Base-by-base conservation (phyloP, 2,329 filamentous ascomycete species). In the Trichophyton verrucosum region DNA sequence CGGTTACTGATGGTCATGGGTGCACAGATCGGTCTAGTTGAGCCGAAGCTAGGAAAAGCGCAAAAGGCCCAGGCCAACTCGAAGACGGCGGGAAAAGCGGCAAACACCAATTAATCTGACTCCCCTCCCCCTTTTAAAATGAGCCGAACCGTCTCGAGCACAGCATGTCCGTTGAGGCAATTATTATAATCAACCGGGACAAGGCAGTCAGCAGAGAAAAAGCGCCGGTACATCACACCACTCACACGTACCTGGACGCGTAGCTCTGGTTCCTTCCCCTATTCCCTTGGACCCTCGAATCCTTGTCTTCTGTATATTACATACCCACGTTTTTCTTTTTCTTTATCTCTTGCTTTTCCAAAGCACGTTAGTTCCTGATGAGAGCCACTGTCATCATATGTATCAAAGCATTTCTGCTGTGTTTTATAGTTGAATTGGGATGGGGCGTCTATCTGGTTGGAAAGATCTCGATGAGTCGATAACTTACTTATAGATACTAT, bases 1-100 rank as follows among this genome's bases (percentile, higher is more conserved):
- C 17, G 2, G n/a, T 15, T 42, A 20, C 56, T 58, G 27, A 58
- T 36, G 24, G 7, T 60, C 60, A 65, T 53, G 64, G 24, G 7
- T 51, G 36, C 20, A 57, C 33, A 75, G 73, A 69, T 71, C 62
- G 72, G 73, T 42, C 66, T 74, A 38, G 66, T 72, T 61, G 68
- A 71, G 60, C 65, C 66, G 49, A 73, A 72, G 64, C 60, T 61
- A 17, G 47, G 40, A 3, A 58, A 55, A 17, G 57, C 22, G 55
- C 46, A 51, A 27, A 53, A 44, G 57, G 15, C 40, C 13, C 15
- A 30, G n/a, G n/a, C 40, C 6, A 47, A n/a, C 7, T 13, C 11
- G 20, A n/a, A 59, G 27, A 3, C 55, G 13, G 11, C 33, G 40
- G 36, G 38, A 49, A 47, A 47, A n/a, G 42, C 40, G 30, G 42